Evolutionary conservation across 2,329 filamentous ascomycete genomes (phyloP), one percentile per base, ranked within the genome.

Genomic region (Amesomyces nigricolor): DNA sequence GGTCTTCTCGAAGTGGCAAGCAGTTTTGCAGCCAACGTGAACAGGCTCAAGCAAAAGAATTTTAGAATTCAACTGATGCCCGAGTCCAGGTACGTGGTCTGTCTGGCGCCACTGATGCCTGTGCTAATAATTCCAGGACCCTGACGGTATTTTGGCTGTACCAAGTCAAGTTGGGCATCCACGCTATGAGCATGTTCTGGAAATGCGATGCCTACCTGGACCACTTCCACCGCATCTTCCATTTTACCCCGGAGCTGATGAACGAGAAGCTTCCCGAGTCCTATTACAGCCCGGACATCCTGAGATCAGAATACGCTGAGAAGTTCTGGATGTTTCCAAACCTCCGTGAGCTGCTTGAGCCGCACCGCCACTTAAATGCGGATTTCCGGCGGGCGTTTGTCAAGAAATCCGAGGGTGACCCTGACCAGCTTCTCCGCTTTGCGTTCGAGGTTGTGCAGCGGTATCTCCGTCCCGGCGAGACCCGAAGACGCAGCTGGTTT

Each of bases 131-230:
- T 0, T 16, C 4, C 13, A 62, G 61, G 16, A 62, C 61, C 1
- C 16, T 54, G 4, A 61, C 61, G 0, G 59, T 62, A 4, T 61
- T 63, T 44, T 63, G 61, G 61, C 49, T 63, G 3, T 60, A 63
- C 19, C 61, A 63, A 11, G 44, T 61, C 51, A 51, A 52, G 11
- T 35, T 57, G n/a, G 59, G 56, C 8, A 32, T 54, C 2, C 17
- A 16, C 3, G 32, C 46, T 5, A 42, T 38, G 19, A 14, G 38
- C 7, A 29, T 8, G 4, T 44, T 30, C 10, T 14, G 29, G 26
- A n/a, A n/a, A 5, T 6, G 7, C 9, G 14, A 30, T 1, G n/a
- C 17, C 1, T 11, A 39, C 3, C 22, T 6, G 4, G 16, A 1
- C 13, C n/a, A 42, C 10, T 51, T 54, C 19, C 10, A 55, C 2